A percentile compares a stretch with the other conserved stretches of the same genome.
Conservation (phyloP, 768 basidiomycete genomes). For the Lactifluus subvellereus region DNA sequence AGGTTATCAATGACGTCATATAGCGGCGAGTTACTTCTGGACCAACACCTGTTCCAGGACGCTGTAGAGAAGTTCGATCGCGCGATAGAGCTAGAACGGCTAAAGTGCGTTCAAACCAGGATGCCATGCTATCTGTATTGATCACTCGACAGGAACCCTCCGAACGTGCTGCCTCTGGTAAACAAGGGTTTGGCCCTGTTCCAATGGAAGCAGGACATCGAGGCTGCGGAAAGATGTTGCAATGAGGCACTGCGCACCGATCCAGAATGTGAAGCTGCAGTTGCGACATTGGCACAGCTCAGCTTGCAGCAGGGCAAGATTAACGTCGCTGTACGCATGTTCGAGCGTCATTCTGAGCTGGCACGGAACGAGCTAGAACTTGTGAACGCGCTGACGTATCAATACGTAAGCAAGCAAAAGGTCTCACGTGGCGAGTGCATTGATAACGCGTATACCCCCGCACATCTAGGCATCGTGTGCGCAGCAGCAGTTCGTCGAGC, state of each 20-base stretch:
- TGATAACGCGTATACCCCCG: not conserved
- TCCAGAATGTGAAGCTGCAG: conserved; percentile 92
- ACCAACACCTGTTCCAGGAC: conserved; percentile 83
- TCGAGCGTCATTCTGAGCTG: conserved; percentile 75
- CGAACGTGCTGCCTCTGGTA: conserved; percentile 88
- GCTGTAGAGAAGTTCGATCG: conserved; percentile 90
- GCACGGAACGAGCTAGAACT: conserved; percentile 91
- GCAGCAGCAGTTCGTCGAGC: conserved; percentile 76
- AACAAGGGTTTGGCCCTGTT: conserved; percentile 97
- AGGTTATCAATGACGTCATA: conserved; percentile 5
- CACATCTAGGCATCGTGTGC: conserved; percentile 62
- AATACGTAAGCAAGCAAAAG: conserved; percentile 51
- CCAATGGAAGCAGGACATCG: conserved; percentile 92
- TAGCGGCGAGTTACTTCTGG: conserved; percentile 91
- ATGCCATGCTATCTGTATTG: conserved; percentile 13
- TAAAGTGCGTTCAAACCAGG: conserved; percentile 43
- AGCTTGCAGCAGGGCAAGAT: conserved; percentile 87
- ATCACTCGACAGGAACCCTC: conserved; percentile 33
- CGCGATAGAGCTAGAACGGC: conserved; percentile 82
- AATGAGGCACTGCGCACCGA: conserved; percentile 85
- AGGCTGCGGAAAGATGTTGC: conserved; percentile 77
- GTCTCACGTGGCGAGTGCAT: not conserved
- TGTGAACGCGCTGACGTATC: conserved; percentile 66
- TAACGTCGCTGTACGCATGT: conserved; percentile 79
- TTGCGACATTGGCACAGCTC: conserved; percentile 92